phyloP scores from a whole-genome alignment of 495 filamentous ascomycete species.

The Lichenothelia convexa region DNA sequence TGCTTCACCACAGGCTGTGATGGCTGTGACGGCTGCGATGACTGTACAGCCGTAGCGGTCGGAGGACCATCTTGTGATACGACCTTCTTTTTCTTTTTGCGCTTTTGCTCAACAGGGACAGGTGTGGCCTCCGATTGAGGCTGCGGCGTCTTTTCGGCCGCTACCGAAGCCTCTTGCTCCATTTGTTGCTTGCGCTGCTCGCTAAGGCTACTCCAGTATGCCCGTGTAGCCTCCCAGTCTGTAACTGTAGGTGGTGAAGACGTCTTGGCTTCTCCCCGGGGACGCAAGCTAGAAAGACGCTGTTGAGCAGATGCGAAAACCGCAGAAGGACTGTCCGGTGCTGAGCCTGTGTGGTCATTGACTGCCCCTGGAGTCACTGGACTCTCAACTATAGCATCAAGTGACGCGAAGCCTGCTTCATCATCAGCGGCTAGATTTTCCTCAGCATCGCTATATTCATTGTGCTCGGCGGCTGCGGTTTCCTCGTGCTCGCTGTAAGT shows the following conservation, averaged over 20 bases:
- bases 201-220: slow-evolving; percentile 45
- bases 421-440: slow-evolving; percentile 61
- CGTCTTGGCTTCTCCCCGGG: background rate
- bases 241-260: slow-evolving; percentile 13
- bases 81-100: slow-evolving; percentile 24
- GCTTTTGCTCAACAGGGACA: slow-evolving; percentile 15
- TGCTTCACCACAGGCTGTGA: too few species aligned
- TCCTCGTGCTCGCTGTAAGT: too few species aligned
- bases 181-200: slow-evolving; percentile 36
- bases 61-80: background rate
- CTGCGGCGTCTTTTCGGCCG: slow-evolving; percentile 28
- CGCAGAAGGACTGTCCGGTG: slow-evolving; percentile 5
- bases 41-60: background rate
- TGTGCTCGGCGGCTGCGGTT: slow-evolving; percentile 35
- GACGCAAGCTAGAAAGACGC: background rate
- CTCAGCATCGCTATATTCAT: slow-evolving; percentile 76
- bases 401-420: slow-evolving; percentile 60
- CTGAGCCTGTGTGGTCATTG: background rate
- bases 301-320: background rate
- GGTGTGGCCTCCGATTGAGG: slow-evolving; percentile 20
- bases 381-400: slow-evolving; percentile 66
- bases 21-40: slow-evolving; percentile 7
- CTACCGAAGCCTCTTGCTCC: slow-evolving; percentile 33
- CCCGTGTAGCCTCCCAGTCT: slow-evolving; percentile 43
- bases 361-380: slow-evolving; percentile 16